Percentiles rank a stretch among this genome's conserved stretches.
Conservation (phyloP, 306 rosid genomes). For the Sechiopsis laciniata region DNA sequence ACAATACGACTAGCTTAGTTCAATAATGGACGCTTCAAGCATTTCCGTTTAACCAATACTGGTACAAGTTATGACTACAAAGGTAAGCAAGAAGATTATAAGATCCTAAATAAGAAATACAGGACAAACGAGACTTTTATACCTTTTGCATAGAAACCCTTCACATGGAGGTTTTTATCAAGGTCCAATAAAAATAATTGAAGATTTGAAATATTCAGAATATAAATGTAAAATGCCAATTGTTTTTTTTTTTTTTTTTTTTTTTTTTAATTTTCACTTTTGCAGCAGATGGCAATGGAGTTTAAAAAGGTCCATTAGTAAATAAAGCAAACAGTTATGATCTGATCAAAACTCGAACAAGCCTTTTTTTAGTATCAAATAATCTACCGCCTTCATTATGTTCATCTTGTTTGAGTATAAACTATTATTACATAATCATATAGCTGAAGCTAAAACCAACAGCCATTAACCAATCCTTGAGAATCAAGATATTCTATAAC, state of each 20-base stretch:
- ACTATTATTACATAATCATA: background rate
- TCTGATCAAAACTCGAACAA: background rate
- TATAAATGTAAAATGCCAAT: slow-evolving; percentile 7
- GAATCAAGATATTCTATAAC: background rate
- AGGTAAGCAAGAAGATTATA: background rate
- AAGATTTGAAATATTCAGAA: background rate
- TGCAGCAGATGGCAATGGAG: background rate
- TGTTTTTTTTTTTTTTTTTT: no score
- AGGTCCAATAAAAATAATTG: background rate
- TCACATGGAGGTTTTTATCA: background rate
- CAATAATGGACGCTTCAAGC: background rate
- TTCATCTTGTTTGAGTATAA: background rate
- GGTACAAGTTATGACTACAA: background rate
- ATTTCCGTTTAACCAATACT: background rate
- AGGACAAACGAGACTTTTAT: background rate
- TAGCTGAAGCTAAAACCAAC: background rate
- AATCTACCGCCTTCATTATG: background rate
- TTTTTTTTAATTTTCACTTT: background rate
- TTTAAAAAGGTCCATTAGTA: background rate
- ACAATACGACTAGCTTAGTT: background rate
- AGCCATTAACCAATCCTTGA: slow-evolving; percentile 12
- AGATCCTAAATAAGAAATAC: background rate
- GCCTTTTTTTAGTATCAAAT: background rate
- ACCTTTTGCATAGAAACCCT: background rate
- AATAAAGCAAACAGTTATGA: background rate